Evolutionary conservation across 345 rosid species (phyloP).

Genomic region (Erucastrum elatum): DNA sequence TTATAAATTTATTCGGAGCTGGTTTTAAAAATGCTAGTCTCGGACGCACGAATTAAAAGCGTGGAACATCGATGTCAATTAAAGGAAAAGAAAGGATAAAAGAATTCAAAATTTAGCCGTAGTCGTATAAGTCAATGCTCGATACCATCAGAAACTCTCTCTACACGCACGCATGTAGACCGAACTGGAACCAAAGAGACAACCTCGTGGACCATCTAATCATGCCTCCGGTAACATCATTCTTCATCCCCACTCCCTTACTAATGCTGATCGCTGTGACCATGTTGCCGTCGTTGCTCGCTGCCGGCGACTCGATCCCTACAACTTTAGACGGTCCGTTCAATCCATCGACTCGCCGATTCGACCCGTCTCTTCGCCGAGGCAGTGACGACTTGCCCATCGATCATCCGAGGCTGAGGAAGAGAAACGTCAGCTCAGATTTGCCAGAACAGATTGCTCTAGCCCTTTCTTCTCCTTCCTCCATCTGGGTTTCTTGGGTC

Average conservation of each 20-base stretch:
- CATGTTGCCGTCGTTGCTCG: background rate
- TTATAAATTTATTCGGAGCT: no score
- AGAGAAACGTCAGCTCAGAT: slow-evolving; percentile 52
- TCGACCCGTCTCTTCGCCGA: slow-evolving; percentile 69
- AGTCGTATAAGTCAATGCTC: background rate
- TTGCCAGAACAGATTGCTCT: slow-evolving; percentile 77
- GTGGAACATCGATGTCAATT: no score
- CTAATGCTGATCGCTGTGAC: background rate
- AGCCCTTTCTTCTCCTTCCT: slow-evolving; percentile 67
- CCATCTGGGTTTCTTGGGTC: slow-evolving; percentile 92
- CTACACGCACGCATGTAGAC: background rate
- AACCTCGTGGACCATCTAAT: background rate
- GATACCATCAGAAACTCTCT: slow-evolving; percentile 2
- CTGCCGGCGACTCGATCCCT: slow-evolving; percentile 42
- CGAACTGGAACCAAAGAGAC: background rate
- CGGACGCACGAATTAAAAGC: no score
- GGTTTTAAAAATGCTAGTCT: no score
- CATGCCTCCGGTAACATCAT: slow-evolving; percentile 12
- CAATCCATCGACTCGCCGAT: slow-evolving; percentile 57
- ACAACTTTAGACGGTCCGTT: slow-evolving; percentile 84
- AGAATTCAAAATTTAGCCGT: background rate
- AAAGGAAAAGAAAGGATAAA: background rate
- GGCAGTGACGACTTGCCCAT: slow-evolving; percentile 84
- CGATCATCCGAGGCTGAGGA: slow-evolving; percentile 63
- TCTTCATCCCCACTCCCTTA: background rate